Conservation (phyloP, 2,329 filamentous ascomycete genomes). For the Ceratocystis papillata region DNA sequence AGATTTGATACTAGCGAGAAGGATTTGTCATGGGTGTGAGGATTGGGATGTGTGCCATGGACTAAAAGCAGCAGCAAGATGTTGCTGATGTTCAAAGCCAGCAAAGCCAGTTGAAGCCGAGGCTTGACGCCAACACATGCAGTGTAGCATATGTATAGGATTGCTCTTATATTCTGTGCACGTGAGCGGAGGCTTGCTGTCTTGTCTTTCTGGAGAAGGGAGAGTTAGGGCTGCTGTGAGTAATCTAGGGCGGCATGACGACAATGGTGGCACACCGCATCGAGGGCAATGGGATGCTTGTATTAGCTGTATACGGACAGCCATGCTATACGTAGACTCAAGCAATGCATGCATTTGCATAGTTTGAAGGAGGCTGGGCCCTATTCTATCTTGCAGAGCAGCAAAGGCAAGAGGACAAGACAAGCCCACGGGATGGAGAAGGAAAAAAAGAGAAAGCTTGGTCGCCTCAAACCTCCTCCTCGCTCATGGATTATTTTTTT, state of each 20-base stretch:
- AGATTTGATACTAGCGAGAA: neutral
- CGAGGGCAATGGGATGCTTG: neutral
- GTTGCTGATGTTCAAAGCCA: neutral
- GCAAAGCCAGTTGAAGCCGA: neutral
- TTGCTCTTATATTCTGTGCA: neutral
- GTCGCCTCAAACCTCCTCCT: neutral
- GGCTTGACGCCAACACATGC: neutral
- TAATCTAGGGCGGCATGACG: neutral
- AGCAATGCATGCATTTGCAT: neutral
- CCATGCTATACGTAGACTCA: neutral
- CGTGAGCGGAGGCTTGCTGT: neutral
- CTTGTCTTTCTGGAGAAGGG: too few species aligned
- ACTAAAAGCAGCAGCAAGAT: too few species aligned
- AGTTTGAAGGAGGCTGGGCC: neutral
- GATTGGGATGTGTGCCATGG: too few species aligned
- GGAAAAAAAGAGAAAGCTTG: neutral
- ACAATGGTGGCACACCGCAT: neutral
- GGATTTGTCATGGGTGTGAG: slow-evolving; percentile 1
- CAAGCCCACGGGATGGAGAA: neutral
- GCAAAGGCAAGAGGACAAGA: neutral
- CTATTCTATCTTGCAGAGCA: neutral
- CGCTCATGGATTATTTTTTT: neutral
- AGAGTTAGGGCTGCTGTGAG: neutral
- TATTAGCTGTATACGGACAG: neutral
- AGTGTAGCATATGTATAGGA: neutral